phyloP scores from a whole-genome alignment of 257 asterid genomes.

The Capsicum chinense region DNA sequence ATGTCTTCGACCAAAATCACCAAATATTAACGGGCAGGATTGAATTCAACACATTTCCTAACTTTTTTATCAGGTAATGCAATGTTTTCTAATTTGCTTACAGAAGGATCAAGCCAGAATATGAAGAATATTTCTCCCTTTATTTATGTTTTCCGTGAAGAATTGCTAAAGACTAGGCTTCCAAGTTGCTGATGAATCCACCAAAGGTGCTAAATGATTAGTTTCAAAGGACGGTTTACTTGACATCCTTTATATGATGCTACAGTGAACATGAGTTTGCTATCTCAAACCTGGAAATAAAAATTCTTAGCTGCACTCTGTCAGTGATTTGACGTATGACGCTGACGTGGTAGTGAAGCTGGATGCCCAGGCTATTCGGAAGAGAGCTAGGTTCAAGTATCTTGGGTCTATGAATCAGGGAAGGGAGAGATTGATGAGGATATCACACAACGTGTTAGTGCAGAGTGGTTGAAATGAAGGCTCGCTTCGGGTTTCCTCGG shows the following conservation, averaged over 20 bases:
- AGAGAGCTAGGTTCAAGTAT: no score
- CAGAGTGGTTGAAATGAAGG: no score
- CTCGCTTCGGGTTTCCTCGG: no score
- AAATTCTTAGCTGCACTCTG: no score
- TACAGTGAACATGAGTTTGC: no score
- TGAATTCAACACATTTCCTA: not conserved
- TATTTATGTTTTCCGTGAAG: not conserved
- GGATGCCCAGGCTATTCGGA: no score
- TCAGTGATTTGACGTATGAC: no score
- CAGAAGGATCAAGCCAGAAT: not conserved
- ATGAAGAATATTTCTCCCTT: not conserved
- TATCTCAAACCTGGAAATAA: no score
- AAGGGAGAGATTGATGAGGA: no score
- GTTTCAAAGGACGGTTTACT: not conserved
- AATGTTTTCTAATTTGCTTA: not conserved
- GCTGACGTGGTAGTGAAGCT: no score
- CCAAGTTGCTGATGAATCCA: constrained; percentile 1
- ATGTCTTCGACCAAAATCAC: not conserved
- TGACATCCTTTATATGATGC: not conserved
- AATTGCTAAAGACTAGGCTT: not conserved
- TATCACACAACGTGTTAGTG: no score
- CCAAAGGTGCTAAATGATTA: not conserved
- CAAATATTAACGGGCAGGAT: not conserved
- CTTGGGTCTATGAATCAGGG: no score
- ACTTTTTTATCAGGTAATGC: not conserved